phyloP scores from a whole-genome alignment of 371 early-diverging fungal genomes.

The Mucor indicus region DNA sequence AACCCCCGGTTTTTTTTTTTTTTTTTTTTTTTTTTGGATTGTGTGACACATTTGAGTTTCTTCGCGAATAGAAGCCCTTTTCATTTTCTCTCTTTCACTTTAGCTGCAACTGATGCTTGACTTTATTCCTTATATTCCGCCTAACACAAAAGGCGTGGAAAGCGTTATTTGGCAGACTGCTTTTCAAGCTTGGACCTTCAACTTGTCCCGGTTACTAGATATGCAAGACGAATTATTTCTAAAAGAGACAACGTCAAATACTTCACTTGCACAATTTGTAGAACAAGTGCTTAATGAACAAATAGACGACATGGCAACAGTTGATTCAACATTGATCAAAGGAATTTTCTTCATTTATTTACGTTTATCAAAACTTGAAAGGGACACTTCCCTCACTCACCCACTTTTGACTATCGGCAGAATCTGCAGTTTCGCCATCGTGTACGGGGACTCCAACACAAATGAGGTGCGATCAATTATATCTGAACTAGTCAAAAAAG shows the following conservation, averaged over 20 bases:
- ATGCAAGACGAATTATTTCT: conserved; percentile 12
- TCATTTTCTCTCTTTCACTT: conserved; percentile 1
- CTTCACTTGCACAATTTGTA: conserved; percentile 13
- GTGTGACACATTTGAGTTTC: no score
- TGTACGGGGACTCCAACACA: conserved; percentile 41
- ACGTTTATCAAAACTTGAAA: conserved; percentile 1
- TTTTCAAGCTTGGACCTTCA: conserved; percentile 14
- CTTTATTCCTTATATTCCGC: conserved; percentile 24
- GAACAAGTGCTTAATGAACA: conserved; percentile 17
- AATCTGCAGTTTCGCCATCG: conserved; percentile 23
- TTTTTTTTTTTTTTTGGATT: no score
- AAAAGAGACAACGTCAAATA: conserved; percentile 3
- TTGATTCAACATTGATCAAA: background rate
- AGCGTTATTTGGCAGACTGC: conserved; percentile 16
- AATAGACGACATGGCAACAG: background rate
- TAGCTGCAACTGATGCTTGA: conserved; percentile 7
- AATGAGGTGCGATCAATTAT: conserved; percentile 31
- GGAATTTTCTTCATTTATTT: conserved; percentile 20
- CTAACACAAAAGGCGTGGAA: conserved; percentile 4
- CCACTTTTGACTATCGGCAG: background rate
- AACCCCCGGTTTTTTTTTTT: no score
- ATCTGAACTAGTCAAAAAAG: conserved; percentile 14
- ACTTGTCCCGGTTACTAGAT: conserved; percentile 16
- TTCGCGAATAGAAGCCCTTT: no score
- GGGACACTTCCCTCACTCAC: background rate